Evolutionary conservation across 805 yeast species (phyloP), one percentile per base, ranked within the genome.

Genomic region (Suhomyces prunicola): DNA sequence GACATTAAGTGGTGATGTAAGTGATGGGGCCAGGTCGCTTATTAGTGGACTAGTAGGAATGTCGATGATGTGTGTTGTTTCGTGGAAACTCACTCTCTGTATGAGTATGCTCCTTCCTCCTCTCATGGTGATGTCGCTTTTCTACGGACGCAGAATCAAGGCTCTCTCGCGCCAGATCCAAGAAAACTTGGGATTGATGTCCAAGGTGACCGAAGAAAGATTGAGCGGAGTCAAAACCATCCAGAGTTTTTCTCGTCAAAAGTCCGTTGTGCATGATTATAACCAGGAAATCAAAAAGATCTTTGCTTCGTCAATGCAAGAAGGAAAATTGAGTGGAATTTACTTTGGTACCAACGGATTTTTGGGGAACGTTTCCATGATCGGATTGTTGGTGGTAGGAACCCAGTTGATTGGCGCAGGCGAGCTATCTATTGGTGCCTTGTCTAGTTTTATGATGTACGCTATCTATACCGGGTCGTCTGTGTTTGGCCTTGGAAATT

Each of bases 391-490:
- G 29, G 82, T 87, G 5, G 76, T 89, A 17, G 98, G 98, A 3
- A 87, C 96, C 1, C 80, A 83, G 50, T 84, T 93, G 85, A 94
- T 93, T 23, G 77, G 85, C 39, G 72, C 73, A 39, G 97, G 97
- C 0, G 83, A 83, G 42, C 70, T 93, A 53, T 81, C 96, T 0
- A 81, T 91, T 40, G 98, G 98, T 50, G 97, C 92, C 61, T 77
- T 93, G 44, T 87, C 96, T 5, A 87, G 96, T 48, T 93, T 91
- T 68, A 86, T 92, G 85, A 88, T 93, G 94, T 93, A 93, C 71
- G 94, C 97, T 0, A 90, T 90, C 1, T 93, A 89, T 68, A 88
- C 97, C 2, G 98, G 97, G 0, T 78, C 90, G n/a, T 90, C 97
- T 7, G 88, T 92, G 61, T 88, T 88, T 69, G 97, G 97, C 0